These are phyloP conservation scores for Stephania japonica DNA, from an alignment of 164 flowering plant species.

Conservation along the genomic window DNA sequence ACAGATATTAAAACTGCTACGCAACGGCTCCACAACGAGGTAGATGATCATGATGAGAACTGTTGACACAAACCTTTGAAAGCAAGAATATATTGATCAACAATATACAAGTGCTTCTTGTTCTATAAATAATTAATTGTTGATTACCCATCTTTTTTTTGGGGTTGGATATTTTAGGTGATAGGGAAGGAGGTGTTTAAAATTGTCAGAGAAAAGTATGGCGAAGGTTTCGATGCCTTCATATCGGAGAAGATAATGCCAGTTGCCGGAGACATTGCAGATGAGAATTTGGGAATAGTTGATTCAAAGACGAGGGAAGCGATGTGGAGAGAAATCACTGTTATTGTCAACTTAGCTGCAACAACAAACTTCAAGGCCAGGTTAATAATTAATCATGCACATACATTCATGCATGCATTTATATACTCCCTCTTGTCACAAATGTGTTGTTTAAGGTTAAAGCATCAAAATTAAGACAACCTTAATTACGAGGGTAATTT, in stretches of 20 bases:
- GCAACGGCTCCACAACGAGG: slow-evolving; percentile 45
- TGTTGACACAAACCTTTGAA: too few relatives aligned
- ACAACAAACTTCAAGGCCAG: slow-evolving; percentile 41
- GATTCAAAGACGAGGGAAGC: slow-evolving; percentile 29
- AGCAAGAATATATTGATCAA: not conserved
- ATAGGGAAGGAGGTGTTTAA: slow-evolving; percentile 46
- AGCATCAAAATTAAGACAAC: too few relatives aligned
- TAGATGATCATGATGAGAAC: slow-evolving; percentile 5
- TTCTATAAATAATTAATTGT: not conserved
- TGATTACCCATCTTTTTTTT: not conserved
- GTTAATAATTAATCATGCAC: too few relatives aligned
- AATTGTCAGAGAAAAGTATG: slow-evolving; percentile 30
- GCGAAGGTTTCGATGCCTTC: slow-evolving; percentile 22
- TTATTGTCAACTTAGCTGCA: slow-evolving; percentile 46
- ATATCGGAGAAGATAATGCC: slow-evolving; percentile 28
- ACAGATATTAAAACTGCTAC: slow-evolving; percentile 33
- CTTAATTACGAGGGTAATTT: too few relatives aligned
- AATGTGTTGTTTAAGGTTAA: too few relatives aligned
- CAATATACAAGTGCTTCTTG: too few relatives aligned
- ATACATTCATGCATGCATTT: too few relatives aligned
- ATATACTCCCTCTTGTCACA: too few relatives aligned
- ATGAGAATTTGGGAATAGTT: slow-evolving; percentile 34
- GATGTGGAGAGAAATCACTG: slow-evolving; percentile 30
- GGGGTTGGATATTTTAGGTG: slow-evolving; percentile 20
- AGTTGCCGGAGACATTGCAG: slow-evolving; percentile 38